These are phyloP conservation scores for Diatrype stigma DNA, from an alignment of 2,329 filamentous ascomycete species.

Conservation along the genomic window DNA sequence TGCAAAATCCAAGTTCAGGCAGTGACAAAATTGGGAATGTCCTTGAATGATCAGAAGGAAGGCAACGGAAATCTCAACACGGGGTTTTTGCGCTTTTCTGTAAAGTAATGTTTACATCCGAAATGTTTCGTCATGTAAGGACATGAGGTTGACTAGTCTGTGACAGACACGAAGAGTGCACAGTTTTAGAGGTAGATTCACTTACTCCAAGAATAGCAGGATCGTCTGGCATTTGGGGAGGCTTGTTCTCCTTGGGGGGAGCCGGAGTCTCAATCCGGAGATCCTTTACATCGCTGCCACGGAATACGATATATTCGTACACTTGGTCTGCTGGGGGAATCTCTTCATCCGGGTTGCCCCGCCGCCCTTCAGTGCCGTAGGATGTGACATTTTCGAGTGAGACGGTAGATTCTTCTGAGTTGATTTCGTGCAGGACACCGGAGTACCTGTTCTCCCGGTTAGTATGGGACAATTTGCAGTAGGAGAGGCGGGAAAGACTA, in stretches of 20 bases:
- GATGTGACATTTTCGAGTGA: conserved; percentile 95
- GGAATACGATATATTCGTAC: conserved; percentile 98
- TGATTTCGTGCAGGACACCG: conserved; percentile 94
- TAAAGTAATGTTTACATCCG: conserved; percentile 85
- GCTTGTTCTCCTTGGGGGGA: conserved; percentile 68
- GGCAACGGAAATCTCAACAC: conserved; percentile 99
- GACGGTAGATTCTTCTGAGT: conserved; percentile 93
- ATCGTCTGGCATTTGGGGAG: conserved; percentile 81
- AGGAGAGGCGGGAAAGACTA: conserved; percentile 33
- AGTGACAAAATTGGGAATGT: conserved; percentile 14
- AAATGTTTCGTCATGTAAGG: conserved; percentile 82
- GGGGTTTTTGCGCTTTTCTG: conserved; percentile 88
- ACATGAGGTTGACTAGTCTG: neutral
- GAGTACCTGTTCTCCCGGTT: conserved; percentile 67
- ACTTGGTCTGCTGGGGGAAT: conserved; percentile 79
- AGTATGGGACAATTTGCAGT: conserved; percentile 20
- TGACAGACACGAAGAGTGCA: no score
- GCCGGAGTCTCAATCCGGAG: conserved; percentile 81
- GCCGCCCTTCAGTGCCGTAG: conserved; percentile 88
- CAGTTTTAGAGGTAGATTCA: conserved; percentile 29
- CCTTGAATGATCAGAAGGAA: conserved; percentile 83
- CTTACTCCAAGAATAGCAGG: conserved; percentile 96
- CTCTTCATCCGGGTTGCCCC: conserved; percentile 73
- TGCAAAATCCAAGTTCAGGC: conserved; percentile 4
- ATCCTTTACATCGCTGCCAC: conserved; percentile 97